phyloP scores from a whole-genome alignment of 305 asterid genomes.

The Ilex paraguariensis region DNA sequence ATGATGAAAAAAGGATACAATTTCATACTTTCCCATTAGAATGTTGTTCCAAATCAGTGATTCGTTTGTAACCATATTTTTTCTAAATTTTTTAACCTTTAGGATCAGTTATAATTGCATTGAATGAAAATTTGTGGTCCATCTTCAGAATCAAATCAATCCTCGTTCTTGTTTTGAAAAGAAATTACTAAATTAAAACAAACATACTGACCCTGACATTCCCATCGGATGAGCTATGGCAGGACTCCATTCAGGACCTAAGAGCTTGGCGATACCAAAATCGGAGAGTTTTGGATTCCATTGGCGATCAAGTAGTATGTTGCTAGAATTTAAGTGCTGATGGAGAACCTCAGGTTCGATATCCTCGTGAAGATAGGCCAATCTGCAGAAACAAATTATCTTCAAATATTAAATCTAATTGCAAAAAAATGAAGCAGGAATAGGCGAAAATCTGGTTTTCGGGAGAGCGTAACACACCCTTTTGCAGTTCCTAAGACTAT shows the following conservation, averaged over 20 bases:
- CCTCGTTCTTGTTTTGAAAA: not conserved
- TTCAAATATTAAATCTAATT: not conserved
- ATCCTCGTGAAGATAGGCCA: slow-evolving; percentile 59
- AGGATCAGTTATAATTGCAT: not conserved
- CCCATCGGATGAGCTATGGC: slow-evolving; percentile 24
- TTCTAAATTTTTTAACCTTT: not conserved
- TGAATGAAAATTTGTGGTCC: not conserved
- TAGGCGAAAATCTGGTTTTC: not conserved
- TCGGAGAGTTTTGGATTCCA: slow-evolving; percentile 63
- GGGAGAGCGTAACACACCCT: slow-evolving; percentile 32
- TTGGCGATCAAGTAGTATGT: slow-evolving; percentile 42
- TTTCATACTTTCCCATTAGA: not conserved
- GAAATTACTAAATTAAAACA: not conserved
- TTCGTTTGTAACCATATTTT: not conserved
- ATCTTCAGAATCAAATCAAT: not conserved
- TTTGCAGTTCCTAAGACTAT: slow-evolving; percentile 56
- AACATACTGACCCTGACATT: slow-evolving; percentile 38
- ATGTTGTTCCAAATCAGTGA: no score
- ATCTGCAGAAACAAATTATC: slow-evolving; percentile 18
- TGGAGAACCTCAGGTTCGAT: slow-evolving; percentile 33
- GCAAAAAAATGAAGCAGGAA: not conserved
- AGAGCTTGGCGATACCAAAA: slow-evolving; percentile 32
- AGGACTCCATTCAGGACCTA: slow-evolving; percentile 27
- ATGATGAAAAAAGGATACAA: not conserved
- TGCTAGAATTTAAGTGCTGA: slow-evolving; percentile 43